These are phyloP conservation scores for Solanum lignicaule DNA, from an alignment of 257 asterid genomes.

Conservation along the genomic window DNA sequence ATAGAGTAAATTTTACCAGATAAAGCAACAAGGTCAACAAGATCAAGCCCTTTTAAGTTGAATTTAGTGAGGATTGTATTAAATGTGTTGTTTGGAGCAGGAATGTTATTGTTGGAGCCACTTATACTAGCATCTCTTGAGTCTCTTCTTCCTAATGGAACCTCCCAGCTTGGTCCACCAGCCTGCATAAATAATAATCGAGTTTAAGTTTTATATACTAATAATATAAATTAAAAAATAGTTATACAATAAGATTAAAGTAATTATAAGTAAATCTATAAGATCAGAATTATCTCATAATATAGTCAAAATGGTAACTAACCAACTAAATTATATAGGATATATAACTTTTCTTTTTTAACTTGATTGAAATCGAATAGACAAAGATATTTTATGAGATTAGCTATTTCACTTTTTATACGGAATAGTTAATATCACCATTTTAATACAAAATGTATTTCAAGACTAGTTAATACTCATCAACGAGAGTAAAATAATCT, in stretches of 20 bases:
- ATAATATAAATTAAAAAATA: neutral
- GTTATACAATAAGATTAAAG: neutral
- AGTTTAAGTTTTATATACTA: neutral
- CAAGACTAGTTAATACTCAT: neutral
- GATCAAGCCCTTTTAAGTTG: conserved; percentile 51
- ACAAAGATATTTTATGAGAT: too few species aligned
- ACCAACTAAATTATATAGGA: neutral
- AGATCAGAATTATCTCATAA: neutral
- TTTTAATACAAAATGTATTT: too few species aligned
- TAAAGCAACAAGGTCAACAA: conserved; percentile 66
- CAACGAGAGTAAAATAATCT: neutral
- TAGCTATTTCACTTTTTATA: too few species aligned
- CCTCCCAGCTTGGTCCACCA: conserved; percentile 87
- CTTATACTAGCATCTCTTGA: conserved; percentile 71
- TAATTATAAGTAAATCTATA: neutral
- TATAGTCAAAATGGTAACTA: neutral
- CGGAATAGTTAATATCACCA: neutral
- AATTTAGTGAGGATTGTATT: conserved; percentile 74
- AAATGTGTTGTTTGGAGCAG: conserved; percentile 87
- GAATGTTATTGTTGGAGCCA: conserved; percentile 81
- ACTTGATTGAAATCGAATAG: neutral
- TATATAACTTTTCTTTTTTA: neutral
- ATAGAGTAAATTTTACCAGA: conserved; percentile 32
- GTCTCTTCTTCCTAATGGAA: conserved; percentile 85
- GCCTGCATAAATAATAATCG: conserved; percentile 19